phyloP scores from a whole-genome alignment of 352 stramenopile genomes.

The Thalassiosira hispida region DNA sequence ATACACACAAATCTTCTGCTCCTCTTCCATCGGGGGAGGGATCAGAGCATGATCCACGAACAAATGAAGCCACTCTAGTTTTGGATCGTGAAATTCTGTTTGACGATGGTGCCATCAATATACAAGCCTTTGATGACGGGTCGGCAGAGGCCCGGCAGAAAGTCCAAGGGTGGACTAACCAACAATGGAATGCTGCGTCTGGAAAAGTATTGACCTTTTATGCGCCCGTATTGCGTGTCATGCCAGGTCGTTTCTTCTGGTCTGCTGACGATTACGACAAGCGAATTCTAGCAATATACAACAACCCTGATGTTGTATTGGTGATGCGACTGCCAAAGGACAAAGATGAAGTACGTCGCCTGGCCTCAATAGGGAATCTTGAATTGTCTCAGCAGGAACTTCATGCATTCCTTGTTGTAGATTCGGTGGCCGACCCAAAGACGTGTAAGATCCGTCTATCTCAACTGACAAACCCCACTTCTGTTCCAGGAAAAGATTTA shows the following conservation, averaged over 20 bases:
- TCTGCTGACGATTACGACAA: constrained; percentile 49
- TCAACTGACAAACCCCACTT: constrained; percentile 70
- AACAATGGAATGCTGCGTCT: constrained; percentile 28
- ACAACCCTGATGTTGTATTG: constrained; percentile 65
- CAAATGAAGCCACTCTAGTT: background rate
- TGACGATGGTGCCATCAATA: constrained; percentile 24
- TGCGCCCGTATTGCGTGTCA: constrained; percentile 50
- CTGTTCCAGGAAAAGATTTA: constrained; percentile 36
- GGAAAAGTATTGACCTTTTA: constrained; percentile 22
- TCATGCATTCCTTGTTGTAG: constrained; percentile 63
- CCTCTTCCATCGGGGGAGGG: constrained; percentile 26
- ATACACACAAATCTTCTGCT: constrained; percentile 29
- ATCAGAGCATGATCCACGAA: background rate
- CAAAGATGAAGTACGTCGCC: constrained; percentile 52
- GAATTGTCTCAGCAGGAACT: constrained; percentile 23
- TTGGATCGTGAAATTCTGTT: constrained; percentile 48
- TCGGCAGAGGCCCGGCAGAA: constrained; percentile 22
- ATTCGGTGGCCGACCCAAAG: constrained; percentile 72
- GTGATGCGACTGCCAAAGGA: constrained; percentile 58
- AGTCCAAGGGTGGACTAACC: constrained; percentile 35
- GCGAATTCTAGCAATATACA: constrained; percentile 63
- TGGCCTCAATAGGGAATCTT: constrained; percentile 42
- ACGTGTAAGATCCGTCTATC: constrained; percentile 78
- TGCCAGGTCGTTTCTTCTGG: constrained; percentile 39
- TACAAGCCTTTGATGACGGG: constrained; percentile 19